A percentile compares a stretch with the other conserved stretches of the same genome.
These are phyloP conservation scores for Zelonia costaricensis DNA, from an alignment of 208 protist genomes.

Conservation along the genomic window DNA sequence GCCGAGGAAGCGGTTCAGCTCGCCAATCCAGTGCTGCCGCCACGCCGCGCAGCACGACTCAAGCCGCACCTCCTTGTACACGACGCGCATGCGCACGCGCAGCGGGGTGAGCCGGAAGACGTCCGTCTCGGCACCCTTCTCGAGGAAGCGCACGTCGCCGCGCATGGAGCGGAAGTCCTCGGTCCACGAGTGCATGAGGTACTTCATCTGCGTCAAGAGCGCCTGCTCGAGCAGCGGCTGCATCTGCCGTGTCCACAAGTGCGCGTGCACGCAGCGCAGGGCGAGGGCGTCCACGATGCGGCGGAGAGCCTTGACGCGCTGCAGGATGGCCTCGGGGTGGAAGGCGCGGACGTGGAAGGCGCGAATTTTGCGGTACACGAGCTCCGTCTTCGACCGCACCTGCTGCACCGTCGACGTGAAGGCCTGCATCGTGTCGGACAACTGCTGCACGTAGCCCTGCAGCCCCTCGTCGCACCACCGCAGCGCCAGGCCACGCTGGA, in stretches of 20 bases:
- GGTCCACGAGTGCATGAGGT: conserved; percentile 77
- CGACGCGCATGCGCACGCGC: conserved; percentile 79
- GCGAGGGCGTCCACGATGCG: conserved; percentile 53
- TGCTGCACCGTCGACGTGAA: conserved; percentile 61
- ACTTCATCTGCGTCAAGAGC: conserved; percentile 63
- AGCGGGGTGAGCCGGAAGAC: conserved; percentile 81
- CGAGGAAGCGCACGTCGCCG: conserved; percentile 63
- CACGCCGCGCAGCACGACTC: conserved; percentile 58
- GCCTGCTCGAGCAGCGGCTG: conserved; percentile 78
- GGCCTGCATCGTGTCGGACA: conserved; percentile 59
- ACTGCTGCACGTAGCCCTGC: conserved; percentile 51
- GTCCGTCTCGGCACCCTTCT: conserved; percentile 55
- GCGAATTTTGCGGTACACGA: conserved; percentile 52
- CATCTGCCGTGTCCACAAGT: conserved; percentile 67
- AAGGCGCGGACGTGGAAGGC: conserved; percentile 42
- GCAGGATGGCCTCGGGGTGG: conserved; percentile 61
- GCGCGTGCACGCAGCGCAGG: conserved; percentile 55
- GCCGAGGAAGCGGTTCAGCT: conserved; percentile 71
- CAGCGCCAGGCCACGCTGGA: conserved; percentile 58
- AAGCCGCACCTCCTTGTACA: conserved; percentile 78
- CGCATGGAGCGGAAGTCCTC: conserved; percentile 84
- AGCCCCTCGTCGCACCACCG: conserved; percentile 70
- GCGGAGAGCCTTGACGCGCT: conserved; percentile 60
- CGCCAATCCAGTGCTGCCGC: conserved; percentile 77
- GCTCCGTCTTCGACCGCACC: conserved; percentile 60